Evolutionary conservation across 2,329 filamentous ascomycete genomes (phyloP).

Genomic region (Endothia cerciana): DNA sequence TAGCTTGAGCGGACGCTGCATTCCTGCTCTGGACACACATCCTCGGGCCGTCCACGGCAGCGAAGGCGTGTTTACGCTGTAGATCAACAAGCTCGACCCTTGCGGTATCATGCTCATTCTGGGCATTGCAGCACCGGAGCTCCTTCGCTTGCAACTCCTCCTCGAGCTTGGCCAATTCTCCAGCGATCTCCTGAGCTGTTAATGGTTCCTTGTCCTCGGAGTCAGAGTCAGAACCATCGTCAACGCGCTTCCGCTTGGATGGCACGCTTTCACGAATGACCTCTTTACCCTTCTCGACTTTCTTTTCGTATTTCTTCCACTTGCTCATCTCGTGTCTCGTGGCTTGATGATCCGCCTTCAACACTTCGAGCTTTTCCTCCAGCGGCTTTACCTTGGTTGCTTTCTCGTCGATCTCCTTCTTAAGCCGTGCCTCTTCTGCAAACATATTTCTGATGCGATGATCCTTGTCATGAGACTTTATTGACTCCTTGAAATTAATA

Average conservation of each 20-base stretch:
- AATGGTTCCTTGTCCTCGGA: neutral
- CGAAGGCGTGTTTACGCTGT: neutral
- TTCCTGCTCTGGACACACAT: constrained; percentile 19
- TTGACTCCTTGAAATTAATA: constrained; percentile 40
- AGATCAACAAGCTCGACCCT: neutral
- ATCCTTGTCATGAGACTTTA: constrained; percentile 13
- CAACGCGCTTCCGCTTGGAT: constrained; percentile 18
- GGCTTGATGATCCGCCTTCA: neutral
- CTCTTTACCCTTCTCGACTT: neutral
- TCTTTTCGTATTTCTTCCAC: neutral
- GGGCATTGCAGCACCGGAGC: neutral
- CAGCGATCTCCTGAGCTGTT: neutral
- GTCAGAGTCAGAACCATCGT: neutral
- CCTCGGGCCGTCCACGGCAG: neutral
- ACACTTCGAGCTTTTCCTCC: neutral
- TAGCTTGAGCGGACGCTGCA: neutral
- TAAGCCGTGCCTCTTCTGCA: neutral
- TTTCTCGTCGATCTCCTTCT: neutral
- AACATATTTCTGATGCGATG: neutral
- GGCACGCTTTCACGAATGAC: neutral
- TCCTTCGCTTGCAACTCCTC: neutral
- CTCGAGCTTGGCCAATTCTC: neutral
- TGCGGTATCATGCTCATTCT: neutral
- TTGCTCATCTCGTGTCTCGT: neutral
- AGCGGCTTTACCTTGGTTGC: neutral